Evolutionary conservation across 371 early-diverging fungal species (phyloP), one percentile per base, ranked within the genome.

Genomic region (Nematocida sp.): DNA sequence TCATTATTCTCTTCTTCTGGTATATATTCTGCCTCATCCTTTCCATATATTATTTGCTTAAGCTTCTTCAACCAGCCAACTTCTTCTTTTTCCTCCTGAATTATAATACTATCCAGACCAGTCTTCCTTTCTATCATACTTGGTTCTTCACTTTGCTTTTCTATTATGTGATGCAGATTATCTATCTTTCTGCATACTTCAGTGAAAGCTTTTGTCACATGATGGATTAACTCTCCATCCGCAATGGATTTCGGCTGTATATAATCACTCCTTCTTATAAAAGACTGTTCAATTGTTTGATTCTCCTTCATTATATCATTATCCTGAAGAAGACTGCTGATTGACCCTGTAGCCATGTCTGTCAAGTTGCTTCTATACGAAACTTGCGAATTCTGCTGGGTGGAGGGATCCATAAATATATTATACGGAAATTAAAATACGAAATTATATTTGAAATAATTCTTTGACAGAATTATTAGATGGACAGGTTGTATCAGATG

Each of bases 161-260:
- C 76, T 18, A 75, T 45, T 15, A 50, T 23, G 20, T 23, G 1
- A 46, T 75, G 66, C n/a, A 75, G 3, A 13, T 20, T 45, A 20
- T 75, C 76, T 69, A 75, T 75, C 54, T 69, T 75, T 23, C 23
- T 50, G 54, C 76, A 75, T 25, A 75, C 66, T 13, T 75, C 76
- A 1, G 62, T 15, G 39, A 75, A 75, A 5, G 50, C 66, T 45
- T 5, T 50, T 7, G 58, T 25, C 18, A 75, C 69, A 52, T 75
- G 66, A 18, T 56, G 47, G n/a, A 62, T 23, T 1, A 75, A 23
- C 18, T 15, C 72, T n/a, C 52, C 73, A 13, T 72, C 56, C 3
- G 46, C 13, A 62, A 20, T 7, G 47, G 20, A n/a, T 6, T 15
- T 4, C 1, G 52, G 50, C n/a, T 44, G 20, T 5, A n/a, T 27